A percentile compares a stretch with the other conserved stretches of the same genome.
phyloP scores from a whole-genome alignment of 768 basidiomycete genomes.

The Naganishia randhawae region DNA sequence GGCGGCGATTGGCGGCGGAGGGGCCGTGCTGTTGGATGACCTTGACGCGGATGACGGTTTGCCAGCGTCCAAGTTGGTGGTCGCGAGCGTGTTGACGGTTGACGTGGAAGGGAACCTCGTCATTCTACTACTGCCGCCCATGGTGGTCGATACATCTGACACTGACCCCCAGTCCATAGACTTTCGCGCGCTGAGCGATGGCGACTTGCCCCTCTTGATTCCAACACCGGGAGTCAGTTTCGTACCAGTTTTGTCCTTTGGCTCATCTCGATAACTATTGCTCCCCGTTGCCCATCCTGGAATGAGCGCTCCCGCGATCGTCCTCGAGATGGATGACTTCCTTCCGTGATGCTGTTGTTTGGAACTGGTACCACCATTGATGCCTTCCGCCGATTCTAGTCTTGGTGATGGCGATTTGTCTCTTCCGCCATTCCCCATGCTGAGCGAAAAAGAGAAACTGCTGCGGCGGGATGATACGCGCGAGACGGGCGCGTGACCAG shows the following conservation, averaged over 20 bases:
- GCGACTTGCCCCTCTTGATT: constrained; percentile 3
- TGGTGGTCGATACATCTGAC: not conserved
- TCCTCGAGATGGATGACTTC: constrained; percentile 20
- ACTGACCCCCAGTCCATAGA: constrained; percentile 6
- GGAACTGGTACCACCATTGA: not conserved
- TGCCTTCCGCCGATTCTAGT: not conserved
- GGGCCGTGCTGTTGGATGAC: not conserved
- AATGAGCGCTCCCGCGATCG: constrained; percentile 16
- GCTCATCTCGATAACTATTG: not conserved
- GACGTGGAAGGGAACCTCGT: constrained; percentile 1
- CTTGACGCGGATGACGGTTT: not conserved
- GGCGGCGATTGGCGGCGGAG: constrained; percentile 24
- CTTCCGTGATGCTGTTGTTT: constrained; percentile 12
- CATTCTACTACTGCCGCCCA: not conserved
- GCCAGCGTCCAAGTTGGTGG: not conserved
- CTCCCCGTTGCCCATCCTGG: constrained; percentile 5
- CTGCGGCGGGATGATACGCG: not conserved
- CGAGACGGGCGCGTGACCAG: not conserved
- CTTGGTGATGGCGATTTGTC: constrained; percentile 11
- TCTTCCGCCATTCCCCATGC: constrained; percentile 18
- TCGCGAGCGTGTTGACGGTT: constrained; percentile 7
- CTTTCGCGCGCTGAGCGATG: not conserved
- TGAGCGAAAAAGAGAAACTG: constrained; percentile 11
- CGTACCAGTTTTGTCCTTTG: not conserved
- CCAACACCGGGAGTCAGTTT: not conserved